Evolutionary conservation across 164 flowering plant genomes (phyloP).

Genomic region (Echeveria elegans): DNA sequence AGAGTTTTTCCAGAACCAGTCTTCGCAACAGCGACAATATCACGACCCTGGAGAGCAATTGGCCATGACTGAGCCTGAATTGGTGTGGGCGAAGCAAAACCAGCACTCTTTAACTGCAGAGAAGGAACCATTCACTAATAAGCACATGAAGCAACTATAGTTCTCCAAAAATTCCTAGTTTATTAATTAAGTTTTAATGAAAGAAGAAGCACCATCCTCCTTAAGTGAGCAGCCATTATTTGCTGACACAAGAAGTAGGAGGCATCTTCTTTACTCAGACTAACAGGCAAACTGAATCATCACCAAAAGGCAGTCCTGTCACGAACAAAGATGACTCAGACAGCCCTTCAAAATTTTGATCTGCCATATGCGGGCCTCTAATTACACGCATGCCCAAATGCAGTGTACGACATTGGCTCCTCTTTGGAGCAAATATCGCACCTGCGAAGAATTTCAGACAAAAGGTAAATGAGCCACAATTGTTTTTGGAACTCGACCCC

Average conservation of each 20-base stretch:
- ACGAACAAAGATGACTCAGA: conserved; percentile 59
- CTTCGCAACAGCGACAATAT: conserved; percentile 88
- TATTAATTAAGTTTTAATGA: conserved; percentile 23
- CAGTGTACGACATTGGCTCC: conserved; percentile 99
- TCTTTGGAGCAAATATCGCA: conserved; percentile 99
- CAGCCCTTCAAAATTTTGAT: conserved; percentile 62
- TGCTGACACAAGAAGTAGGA: conserved; percentile 81
- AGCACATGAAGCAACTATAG: conserved; percentile 31
- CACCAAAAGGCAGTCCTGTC: conserved; percentile 65
- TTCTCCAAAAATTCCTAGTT: conserved; percentile 22
- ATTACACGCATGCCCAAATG: conserved; percentile 61
- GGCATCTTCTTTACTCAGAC: conserved; percentile 44
- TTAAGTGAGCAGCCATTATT: conserved; percentile 34
- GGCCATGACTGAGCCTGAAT: conserved; percentile 99
- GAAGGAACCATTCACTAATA: conserved; percentile 9
- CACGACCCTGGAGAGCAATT: conserved; percentile 65
- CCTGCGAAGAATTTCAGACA: conserved; percentile 72
- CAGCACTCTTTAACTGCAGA: conserved; percentile 64
- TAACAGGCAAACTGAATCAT: conserved; percentile 74
- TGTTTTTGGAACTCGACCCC: conserved; percentile 2
- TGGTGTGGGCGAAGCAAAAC: conserved; percentile 84
- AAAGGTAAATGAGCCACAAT: conserved; percentile 9
- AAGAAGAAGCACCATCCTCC: conserved; percentile 66
- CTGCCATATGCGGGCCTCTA: conserved; percentile 65
- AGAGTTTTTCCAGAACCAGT: conserved; percentile 94